Percentiles rank a stretch among this genome's conserved stretches.
These are phyloP conservation scores for Melocanna baccifera DNA, from an alignment of 176 grass and related monocot species.

Conservation along the genomic window DNA sequence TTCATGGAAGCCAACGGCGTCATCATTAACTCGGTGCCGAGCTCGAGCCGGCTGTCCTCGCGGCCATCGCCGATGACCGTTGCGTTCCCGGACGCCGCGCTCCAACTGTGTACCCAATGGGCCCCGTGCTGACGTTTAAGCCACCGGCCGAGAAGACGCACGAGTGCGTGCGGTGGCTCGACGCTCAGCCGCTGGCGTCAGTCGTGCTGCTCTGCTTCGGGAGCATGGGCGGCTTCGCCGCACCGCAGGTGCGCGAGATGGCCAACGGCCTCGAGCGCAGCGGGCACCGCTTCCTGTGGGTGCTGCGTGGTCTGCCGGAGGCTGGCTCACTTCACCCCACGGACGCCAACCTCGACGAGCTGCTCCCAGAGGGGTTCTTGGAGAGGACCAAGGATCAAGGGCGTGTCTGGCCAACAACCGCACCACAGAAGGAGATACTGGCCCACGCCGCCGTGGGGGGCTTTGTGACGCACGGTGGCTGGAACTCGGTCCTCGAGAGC, in stretches of 20 bases:
- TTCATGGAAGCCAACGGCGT: no score
- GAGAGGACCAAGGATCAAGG: not conserved
- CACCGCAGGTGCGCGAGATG: slow-evolving; percentile 30
- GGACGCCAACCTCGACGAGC: slow-evolving; percentile 12
- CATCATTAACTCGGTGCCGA: no score
- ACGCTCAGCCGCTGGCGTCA: slow-evolving; percentile 47
- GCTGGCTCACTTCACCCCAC: not conserved
- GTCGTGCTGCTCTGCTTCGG: slow-evolving; percentile 55
- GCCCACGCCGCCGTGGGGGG: slow-evolving; percentile 42
- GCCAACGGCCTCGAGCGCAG: slow-evolving; percentile 52
- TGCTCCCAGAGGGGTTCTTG: slow-evolving; percentile 33
- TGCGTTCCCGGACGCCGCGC: no score
- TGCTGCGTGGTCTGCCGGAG: no score
- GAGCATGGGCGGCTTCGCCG: slow-evolving; percentile 48
- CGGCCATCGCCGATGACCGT: no score
- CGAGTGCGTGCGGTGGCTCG: slow-evolving; percentile 51
- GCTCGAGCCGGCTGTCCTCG: no score
- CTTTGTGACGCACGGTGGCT: slow-evolving; percentile 64
- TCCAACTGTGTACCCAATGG: no score
- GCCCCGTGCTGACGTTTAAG: no score
- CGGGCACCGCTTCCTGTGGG: not conserved
- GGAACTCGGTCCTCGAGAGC: slow-evolving; percentile 46
- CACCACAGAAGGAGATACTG: slow-evolving; percentile 41
- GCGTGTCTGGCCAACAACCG: slow-evolving; percentile 16
- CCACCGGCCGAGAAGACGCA: not conserved